Percentiles rank a stretch among this genome's conserved stretches.
Evolutionary conservation across 768 basidiomycete species (phyloP).

Genomic region (Collybia mongolica): DNA sequence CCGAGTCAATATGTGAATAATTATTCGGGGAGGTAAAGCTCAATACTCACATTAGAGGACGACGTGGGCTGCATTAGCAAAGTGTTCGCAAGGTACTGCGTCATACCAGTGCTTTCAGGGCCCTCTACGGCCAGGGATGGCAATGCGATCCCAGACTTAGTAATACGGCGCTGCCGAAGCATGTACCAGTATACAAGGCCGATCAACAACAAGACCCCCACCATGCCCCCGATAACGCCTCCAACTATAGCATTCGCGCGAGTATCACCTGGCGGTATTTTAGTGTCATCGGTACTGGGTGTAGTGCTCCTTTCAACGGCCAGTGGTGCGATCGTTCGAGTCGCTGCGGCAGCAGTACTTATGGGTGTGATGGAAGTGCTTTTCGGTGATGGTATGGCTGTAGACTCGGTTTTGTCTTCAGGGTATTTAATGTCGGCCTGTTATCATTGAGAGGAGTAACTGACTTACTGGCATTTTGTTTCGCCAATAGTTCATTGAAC

Average conservation of each 20-base stretch:
- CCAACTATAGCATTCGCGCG: conserved; percentile 43
- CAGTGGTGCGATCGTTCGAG: conserved; percentile 11
- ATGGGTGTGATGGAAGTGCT: conserved; percentile 11
- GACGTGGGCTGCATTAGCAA: conserved; percentile 1
- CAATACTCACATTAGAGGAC: conserved; percentile 9
- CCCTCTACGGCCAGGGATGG: conserved; percentile 5
- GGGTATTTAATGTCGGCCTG: not conserved
- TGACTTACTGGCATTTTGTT: conserved; percentile 30
- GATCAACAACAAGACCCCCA: conserved; percentile 33
- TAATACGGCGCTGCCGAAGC: conserved; percentile 16
- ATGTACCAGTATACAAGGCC: conserved; percentile 25
- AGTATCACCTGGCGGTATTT: conserved; percentile 13
- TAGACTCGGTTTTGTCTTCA: conserved; percentile 34
- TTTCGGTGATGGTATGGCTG: conserved; percentile 29
- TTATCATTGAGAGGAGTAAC: not conserved
- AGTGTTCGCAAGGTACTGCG: conserved; percentile 17
- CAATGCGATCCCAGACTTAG: conserved; percentile 4
- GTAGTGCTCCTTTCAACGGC: conserved; percentile 7
- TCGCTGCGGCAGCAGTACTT: not conserved
- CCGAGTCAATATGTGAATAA: not conserved
- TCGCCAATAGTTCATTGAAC: conserved; percentile 41
- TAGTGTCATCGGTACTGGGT: conserved; percentile 8
- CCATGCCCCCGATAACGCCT: conserved; percentile 41
- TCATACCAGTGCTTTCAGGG: conserved; percentile 7
- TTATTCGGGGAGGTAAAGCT: conserved; percentile 3